These are phyloP conservation scores for Luvunga scandens DNA, from an alignment of 345 rosid species.

Conservation along the genomic window DNA sequence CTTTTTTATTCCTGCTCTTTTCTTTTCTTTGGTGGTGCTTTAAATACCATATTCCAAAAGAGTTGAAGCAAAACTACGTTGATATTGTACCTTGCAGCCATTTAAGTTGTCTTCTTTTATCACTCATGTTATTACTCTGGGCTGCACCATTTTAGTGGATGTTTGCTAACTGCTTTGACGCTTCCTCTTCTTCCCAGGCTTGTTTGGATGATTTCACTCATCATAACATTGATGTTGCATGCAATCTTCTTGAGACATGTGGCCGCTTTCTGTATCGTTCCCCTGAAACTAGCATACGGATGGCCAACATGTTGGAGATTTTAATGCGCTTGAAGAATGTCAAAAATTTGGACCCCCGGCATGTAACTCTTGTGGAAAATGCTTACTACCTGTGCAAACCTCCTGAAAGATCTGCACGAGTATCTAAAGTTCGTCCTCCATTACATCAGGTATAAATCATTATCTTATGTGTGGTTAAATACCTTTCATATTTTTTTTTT, in stretches of 20 bases:
- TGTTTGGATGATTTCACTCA: slow-evolving; percentile 99
- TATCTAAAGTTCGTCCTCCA: slow-evolving; percentile 89
- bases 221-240: slow-evolving; percentile 98
- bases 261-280: slow-evolving; percentile 97
- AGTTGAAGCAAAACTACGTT: not conserved
- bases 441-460: slow-evolving; percentile 67
- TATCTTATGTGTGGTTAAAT: not conserved
- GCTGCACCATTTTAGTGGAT: not conserved
- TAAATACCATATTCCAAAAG: not conserved
- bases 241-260: slow-evolving; percentile 98
- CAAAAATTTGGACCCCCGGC: slow-evolving; percentile 97
- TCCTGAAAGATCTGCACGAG: slow-evolving; percentile 96
- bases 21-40: not conserved
- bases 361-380: slow-evolving; percentile 96
- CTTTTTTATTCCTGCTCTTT: not conserved
- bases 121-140: not conserved
- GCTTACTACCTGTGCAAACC: slow-evolving; percentile 98
- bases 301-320: slow-evolving; percentile 98
- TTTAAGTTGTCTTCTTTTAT: not conserved
- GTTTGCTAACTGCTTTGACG: slow-evolving; percentile 9
- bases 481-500: not conserved
- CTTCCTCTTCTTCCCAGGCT: slow-evolving; percentile 47
- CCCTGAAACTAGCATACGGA: slow-evolving; percentile 88
- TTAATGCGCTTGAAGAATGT: slow-evolving; percentile 99
- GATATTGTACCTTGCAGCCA: not conserved